Base-by-base conservation (phyloP, 768 basidiomycete genomes). In the Tricholoma sp. region DNA sequence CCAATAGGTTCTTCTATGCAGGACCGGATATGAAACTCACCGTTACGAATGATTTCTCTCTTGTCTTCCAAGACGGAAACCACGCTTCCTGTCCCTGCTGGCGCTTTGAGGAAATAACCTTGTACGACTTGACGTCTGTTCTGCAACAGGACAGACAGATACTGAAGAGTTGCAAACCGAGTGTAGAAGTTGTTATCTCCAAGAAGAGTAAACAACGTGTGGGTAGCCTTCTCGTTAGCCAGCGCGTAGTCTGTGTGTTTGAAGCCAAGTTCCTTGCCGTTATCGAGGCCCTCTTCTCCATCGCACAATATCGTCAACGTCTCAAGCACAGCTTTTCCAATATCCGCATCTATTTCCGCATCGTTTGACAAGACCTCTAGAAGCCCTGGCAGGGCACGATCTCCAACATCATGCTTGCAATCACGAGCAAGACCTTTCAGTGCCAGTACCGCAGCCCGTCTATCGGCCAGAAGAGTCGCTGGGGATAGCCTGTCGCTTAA, bases 341-440 rank as follows among this genome's bases (percentile, higher is more conserved):
- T 91, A 64, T 98, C 97, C 4, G 85, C 77, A 69, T 99, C 97
- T 52, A 94, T 82, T 61, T 91, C 86, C 0, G 94, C 90, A 67
- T 98, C 95, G 57, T 89, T 89, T 64, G 87, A 80, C 32, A 98
- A 75, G 32, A 92, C 88, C 29, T 88, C 85, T 3, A 97, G 67
- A 15, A 98, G 81, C 3, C 91, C 88, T 8, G 80, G 73, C 7
- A 98, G 76, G 1, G 93, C 89, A 48, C 79, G 78, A 58, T 83
- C 79, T 13, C 93, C 94, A 18, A 98, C 90, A 57, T 97, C 92
- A 57, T 86, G 79, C 68, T 90, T 95, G 77, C 89, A 93, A 70
- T 97, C 95, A 57, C 94, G 82, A 47, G 87, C 77, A 53, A 98
- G 85, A 18, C 95, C 96, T 69, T 98, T 98, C 61, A 99, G 80